phyloP scores from a whole-genome alignment of 2,329 filamentous ascomycete species.

The Periconia macrospinosa region DNA sequence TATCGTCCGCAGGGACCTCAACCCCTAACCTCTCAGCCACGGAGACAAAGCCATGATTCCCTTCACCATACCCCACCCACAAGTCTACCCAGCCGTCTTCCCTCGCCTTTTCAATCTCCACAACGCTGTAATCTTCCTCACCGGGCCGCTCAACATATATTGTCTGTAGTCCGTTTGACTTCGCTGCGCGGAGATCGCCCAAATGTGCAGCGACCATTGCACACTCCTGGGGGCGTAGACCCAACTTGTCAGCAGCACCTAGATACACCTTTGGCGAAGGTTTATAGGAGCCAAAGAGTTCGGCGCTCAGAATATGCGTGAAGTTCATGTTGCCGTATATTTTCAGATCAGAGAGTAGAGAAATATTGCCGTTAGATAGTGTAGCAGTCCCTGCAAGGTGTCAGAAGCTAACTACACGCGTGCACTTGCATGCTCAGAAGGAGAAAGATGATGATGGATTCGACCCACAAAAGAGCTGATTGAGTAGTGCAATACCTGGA shows the following conservation, averaged over 20 bases:
- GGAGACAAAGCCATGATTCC: constrained; percentile 53
- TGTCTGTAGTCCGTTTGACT: constrained; percentile 65
- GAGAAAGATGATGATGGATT: background rate
- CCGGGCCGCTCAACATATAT: constrained; percentile 70
- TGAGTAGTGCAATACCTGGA: constrained; percentile 60
- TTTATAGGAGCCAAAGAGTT: constrained; percentile 76
- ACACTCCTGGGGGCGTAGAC: constrained; percentile 61
- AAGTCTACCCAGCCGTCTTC: constrained; percentile 65
- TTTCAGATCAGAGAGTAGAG: constrained; percentile 67
- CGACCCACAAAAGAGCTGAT: constrained; percentile 48
- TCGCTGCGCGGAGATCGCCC: constrained; percentile 67
- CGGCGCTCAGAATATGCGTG: constrained; percentile 63
- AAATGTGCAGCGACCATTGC: constrained; percentile 80
- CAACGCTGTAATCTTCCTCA: constrained; percentile 65
- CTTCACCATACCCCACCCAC: constrained; percentile 47
- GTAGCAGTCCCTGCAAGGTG: constrained; percentile 56
- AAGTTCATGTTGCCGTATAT: constrained; percentile 64
- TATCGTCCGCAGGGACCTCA: constrained; percentile 6
- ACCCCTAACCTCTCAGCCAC: constrained; percentile 46
- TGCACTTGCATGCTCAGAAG: too few species aligned
- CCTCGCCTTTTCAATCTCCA: constrained; percentile 55
- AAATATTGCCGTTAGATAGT: constrained; percentile 73
- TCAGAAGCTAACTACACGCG: constrained; percentile 2
- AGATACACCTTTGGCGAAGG: constrained; percentile 68
- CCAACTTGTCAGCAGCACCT: constrained; percentile 65